Conservation (phyloP, 169 alveolate genomes). For the Babesia sp. region DNA sequence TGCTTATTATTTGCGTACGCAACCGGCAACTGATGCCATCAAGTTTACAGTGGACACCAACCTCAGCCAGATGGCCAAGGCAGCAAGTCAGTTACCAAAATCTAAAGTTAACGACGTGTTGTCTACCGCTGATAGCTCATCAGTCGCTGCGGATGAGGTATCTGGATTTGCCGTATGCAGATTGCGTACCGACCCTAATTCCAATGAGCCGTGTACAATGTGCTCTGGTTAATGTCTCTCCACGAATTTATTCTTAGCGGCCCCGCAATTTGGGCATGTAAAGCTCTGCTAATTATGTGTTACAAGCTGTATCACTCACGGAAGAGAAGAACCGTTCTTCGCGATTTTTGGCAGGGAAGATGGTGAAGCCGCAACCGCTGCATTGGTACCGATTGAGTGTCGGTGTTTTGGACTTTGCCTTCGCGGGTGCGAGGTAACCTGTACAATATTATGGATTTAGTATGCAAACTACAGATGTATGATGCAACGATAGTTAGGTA, state of each 20-base stretch:
- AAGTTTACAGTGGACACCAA: conserved; percentile 95
- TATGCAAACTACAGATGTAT: not conserved
- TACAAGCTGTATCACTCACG: conserved; percentile 32
- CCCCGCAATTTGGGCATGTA: conserved; percentile 70
- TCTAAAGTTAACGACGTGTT: conserved; percentile 10
- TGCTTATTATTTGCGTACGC: conserved; percentile 94
- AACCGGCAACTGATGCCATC: conserved; percentile 98
- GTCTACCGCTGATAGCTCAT: conserved; percentile 65
- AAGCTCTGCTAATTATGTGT: conserved; percentile 36
- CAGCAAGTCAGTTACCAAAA: conserved; percentile 19
- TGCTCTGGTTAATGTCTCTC: conserved; percentile 72
- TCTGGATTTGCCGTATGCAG: conserved; percentile 52
- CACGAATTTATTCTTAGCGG: conserved; percentile 55
- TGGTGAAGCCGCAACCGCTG: conserved; percentile 71
- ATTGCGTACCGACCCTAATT: conserved; percentile 52
- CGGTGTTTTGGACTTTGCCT: conserved; percentile 4
- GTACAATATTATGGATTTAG: not conserved
- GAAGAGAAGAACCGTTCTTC: conserved; percentile 73
- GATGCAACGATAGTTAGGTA: no score
- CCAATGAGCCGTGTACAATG: conserved; percentile 76
- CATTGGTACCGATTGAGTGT: conserved; percentile 67
- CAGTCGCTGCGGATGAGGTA: conserved; percentile 40
- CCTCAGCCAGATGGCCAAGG: conserved; percentile 72
- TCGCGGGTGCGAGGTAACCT: conserved; percentile 19
- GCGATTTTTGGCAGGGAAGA: conserved; percentile 78